Percentiles rank a stretch among this genome's conserved stretches.
These are phyloP conservation scores for Fusarium devonianum DNA, from an alignment of 2,329 filamentous ascomycete species.

Conservation along the genomic window DNA sequence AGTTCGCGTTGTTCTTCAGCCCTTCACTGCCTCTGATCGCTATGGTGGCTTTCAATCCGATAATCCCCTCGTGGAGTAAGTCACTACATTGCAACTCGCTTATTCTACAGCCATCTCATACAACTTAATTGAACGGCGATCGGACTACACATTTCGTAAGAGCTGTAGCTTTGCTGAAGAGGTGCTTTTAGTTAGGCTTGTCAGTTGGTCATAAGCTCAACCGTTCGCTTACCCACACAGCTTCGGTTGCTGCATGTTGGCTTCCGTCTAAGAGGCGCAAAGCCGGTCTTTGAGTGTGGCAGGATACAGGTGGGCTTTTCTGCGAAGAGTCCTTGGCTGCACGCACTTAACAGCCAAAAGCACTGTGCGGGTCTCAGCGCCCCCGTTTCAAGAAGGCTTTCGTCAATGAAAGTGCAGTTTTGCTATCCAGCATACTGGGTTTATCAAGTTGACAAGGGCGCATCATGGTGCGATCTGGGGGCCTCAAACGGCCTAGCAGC, in stretches of 20 bases:
- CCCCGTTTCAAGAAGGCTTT: slow-evolving; percentile 16
- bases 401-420: slow-evolving; percentile 20
- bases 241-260: slow-evolving; percentile 9
- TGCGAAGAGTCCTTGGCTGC: slow-evolving; percentile 32
- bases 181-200: background rate
- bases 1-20: slow-evolving; percentile 19
- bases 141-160: too few relatives aligned
- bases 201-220: background rate
- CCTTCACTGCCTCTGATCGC: slow-evolving; percentile 23
- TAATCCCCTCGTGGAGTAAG: too few relatives aligned
- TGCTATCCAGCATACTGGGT: slow-evolving; percentile 15
- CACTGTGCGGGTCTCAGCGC: slow-evolving; percentile 23
- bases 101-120: too few relatives aligned
- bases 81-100: too few relatives aligned
- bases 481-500: slow-evolving; percentile 4
- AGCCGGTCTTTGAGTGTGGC: slow-evolving; percentile 22
- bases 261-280: too few relatives aligned
- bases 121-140: too few relatives aligned
- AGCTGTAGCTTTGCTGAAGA: background rate
- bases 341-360: slow-evolving; percentile 33
- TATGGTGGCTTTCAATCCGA: too few relatives aligned
- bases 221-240: background rate
- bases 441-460: slow-evolving; percentile 3
- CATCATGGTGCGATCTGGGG: slow-evolving; percentile 8
- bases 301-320: slow-evolving; percentile 30